Percentiles rank a stretch among this genome's conserved stretches.
phyloP scores from a whole-genome alignment of 2,329 filamentous ascomycete genomes.

The Aureobasidium melanogenum region DNA sequence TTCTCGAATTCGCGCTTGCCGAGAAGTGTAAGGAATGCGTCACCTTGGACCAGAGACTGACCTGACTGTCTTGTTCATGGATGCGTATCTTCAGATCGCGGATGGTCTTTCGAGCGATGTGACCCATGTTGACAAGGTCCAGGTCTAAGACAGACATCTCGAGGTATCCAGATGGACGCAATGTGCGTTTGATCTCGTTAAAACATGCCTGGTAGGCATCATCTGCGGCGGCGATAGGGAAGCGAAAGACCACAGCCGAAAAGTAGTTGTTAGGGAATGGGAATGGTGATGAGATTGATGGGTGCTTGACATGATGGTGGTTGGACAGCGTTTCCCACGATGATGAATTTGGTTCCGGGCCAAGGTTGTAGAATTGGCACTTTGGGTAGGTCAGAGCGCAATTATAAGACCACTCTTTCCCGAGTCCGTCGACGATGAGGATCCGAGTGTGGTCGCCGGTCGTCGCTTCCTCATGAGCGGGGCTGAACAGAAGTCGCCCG shows the following conservation, averaged over 20 bases:
- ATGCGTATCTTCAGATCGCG: slow-evolving; percentile 64
- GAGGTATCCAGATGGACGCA: slow-evolving; percentile 70
- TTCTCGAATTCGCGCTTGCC: slow-evolving; percentile 61
- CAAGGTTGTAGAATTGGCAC: slow-evolving; percentile 67
- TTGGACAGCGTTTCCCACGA: slow-evolving; percentile 40
- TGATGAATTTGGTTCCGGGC: slow-evolving; percentile 19
- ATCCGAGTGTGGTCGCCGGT: slow-evolving; percentile 53
- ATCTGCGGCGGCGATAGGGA: slow-evolving; percentile 61
- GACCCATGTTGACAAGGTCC: slow-evolving; percentile 76
- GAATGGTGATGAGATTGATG: slow-evolving; percentile 54
- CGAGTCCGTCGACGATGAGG: slow-evolving; percentile 71
- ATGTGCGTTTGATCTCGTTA: slow-evolving; percentile 65
- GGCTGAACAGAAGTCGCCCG: slow-evolving; percentile 74
- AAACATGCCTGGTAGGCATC: slow-evolving; percentile 61
- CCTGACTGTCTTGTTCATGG: slow-evolving; percentile 50
- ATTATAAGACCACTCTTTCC: slow-evolving; percentile 87
- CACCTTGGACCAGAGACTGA: slow-evolving; percentile 48
- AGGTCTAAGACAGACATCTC: slow-evolving; percentile 70
- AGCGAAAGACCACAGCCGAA: slow-evolving; percentile 66
- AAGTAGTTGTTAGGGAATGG: slow-evolving; percentile 72
- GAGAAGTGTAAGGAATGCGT: slow-evolving; percentile 54
- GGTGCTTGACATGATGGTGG: slow-evolving; percentile 65
- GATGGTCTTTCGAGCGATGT: slow-evolving; percentile 57
- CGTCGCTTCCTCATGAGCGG: slow-evolving; percentile 62
- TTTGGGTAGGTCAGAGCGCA: slow-evolving; percentile 70